phyloP scores from a whole-genome alignment of 78 protist genomes.

The Speleostelium caveatum region DNA sequence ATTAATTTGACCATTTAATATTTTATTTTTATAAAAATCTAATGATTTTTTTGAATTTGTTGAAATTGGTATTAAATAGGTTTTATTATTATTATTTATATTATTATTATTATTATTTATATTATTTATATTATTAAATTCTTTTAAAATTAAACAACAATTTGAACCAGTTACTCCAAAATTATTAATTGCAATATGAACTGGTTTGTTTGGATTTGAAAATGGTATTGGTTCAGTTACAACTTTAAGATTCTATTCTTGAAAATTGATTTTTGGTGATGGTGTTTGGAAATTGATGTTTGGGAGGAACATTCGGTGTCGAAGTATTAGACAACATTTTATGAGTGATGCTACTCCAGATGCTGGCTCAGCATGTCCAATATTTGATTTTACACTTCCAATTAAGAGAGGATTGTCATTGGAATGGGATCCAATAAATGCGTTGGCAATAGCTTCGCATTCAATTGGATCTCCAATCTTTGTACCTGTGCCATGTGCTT shows the following conservation, averaged over 20 bases:
- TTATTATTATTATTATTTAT: constrained; percentile 7
- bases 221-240: constrained; percentile 18
- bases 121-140: constrained; percentile 49
- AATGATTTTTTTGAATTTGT: constrained; percentile 11
- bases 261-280: constrained; percentile 5
- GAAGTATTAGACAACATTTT: constrained; percentile 18
- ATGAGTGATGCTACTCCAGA: constrained; percentile 33
- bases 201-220: neutral
- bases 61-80: constrained; percentile 28
- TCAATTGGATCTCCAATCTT: constrained; percentile 87
- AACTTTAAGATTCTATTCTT: constrained; percentile 23
- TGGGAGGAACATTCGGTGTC: constrained; percentile 5
- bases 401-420: constrained; percentile 25
- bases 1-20: neutral
- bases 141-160: constrained; percentile 12
- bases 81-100: neutral
- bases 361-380: constrained; percentile 41
- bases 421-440: constrained; percentile 8
- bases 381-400: constrained; percentile 26
- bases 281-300: constrained; percentile 11
- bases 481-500: constrained; percentile 93
- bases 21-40: neutral
- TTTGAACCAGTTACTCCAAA: constrained; percentile 53
- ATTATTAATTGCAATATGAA: constrained; percentile 32
- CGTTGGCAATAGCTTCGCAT: constrained; percentile 42